phyloP scores from a whole-genome alignment of 192 early-diverging fungal genomes.

The Phlyctochytrium bullatum region DNA sequence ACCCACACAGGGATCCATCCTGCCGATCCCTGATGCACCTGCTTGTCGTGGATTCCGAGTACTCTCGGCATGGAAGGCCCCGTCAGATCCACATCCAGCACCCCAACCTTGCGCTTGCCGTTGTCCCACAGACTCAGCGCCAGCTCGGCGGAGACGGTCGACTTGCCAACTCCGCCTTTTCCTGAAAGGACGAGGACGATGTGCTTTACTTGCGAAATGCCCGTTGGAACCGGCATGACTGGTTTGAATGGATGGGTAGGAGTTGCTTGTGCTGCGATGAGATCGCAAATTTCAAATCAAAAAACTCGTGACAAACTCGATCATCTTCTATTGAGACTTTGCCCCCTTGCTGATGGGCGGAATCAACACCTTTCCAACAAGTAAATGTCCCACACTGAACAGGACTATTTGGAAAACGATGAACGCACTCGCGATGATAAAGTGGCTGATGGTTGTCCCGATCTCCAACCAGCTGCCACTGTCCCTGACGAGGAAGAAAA shows the following conservation, averaged over 20 bases:
- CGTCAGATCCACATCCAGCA: conserved; percentile 95
- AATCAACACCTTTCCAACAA: conserved; percentile 49
- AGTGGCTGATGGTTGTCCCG: conserved; percentile 93
- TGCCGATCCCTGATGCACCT: conserved; percentile 75
- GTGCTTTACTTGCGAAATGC: conserved; percentile 53
- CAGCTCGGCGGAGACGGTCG: conserved; percentile 87
- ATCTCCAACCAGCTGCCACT: conserved; percentile 95
- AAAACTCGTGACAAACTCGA: no score
- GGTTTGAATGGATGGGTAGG: no score
- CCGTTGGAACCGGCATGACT: no score
- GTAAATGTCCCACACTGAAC: conserved; percentile 71
- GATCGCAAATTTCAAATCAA: no score
- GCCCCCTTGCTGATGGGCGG: conserved; percentile 9
- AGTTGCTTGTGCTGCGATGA: no score
- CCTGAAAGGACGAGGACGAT: conserved; percentile 95
- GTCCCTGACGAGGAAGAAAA: conserved; percentile 92
- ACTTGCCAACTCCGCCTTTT: conserved; percentile 98
- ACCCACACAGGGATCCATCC: conserved; percentile 62
- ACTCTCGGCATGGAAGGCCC: conserved; percentile 93
- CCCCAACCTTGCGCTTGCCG: conserved; percentile 51
- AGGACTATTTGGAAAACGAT: conserved; percentile 87
- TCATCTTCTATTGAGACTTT: no score
- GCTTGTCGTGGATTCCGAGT: conserved; percentile 79
- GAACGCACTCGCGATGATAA: conserved; percentile 89
- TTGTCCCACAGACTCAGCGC: conserved; percentile 72